These are phyloP conservation scores for Yamadazyma sp. DNA, from an alignment of 805 yeast genomes.

Conservation along the genomic window DNA sequence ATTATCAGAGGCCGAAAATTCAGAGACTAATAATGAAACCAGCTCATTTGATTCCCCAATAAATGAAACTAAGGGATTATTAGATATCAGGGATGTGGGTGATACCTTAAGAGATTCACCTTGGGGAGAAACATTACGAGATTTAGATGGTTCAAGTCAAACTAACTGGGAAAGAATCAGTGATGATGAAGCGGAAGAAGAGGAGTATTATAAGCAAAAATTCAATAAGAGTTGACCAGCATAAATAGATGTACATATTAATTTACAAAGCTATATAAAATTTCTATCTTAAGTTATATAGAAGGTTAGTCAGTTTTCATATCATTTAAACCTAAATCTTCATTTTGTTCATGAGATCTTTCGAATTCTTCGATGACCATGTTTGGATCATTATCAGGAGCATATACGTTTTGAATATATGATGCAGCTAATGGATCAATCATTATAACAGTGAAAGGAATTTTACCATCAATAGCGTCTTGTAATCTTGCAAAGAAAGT, in stretches of 20 bases:
- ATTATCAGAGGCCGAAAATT: neutral
- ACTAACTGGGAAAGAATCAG: too few species aligned
- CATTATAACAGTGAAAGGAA: conserved; percentile 81
- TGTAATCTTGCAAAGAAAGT: conserved; percentile 70
- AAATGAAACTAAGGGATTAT: conserved; percentile 11
- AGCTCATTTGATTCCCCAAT: conserved; percentile 2
- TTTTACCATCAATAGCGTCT: conserved; percentile 77
- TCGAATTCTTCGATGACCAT: conserved; percentile 89
- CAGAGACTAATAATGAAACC: neutral
- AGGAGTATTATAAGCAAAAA: too few species aligned
- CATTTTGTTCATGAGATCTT: conserved; percentile 86
- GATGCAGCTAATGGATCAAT: conserved; percentile 95
- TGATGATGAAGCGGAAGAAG: conserved; percentile 1
- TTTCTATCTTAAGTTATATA: neutral
- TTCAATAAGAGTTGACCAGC: too few species aligned
- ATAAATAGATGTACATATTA: too few species aligned
- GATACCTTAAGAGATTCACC: conserved; percentile 22
- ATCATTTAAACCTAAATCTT: conserved; percentile 78
- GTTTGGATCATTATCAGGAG: conserved; percentile 97
- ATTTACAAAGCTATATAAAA: too few species aligned
- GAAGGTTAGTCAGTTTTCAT: conserved; percentile 33
- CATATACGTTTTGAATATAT: conserved; percentile 96
- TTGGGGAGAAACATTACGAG: conserved; percentile 25
- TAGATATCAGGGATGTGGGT: conserved; percentile 22
- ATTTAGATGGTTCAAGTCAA: conserved; percentile 1